phyloP scores from a whole-genome alignment of 208 protist species.

The Angomonas deanei region DNA sequence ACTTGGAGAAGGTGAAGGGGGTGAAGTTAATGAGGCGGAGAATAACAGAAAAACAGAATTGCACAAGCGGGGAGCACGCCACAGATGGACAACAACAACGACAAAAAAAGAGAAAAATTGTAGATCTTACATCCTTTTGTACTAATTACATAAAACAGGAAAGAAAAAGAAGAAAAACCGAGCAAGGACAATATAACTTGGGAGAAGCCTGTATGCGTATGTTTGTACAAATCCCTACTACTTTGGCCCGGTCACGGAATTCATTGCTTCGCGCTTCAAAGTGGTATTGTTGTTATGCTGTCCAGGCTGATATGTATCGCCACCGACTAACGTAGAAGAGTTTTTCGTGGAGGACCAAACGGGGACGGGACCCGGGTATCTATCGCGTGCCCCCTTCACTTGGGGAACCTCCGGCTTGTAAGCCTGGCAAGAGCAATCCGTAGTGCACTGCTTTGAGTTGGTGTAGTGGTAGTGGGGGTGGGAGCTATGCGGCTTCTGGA shows the following conservation, averaged over 20 bases:
- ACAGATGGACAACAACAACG: slow-evolving; percentile 3
- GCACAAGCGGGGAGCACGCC: too few relatives aligned
- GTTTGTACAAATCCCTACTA: slow-evolving; percentile 13
- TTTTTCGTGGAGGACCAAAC: slow-evolving; percentile 83
- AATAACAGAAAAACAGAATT: neutral
- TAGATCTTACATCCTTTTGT: neutral
- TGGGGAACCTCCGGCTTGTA: slow-evolving; percentile 52
- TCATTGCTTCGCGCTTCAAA: slow-evolving; percentile 19
- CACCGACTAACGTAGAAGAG: slow-evolving; percentile 40
- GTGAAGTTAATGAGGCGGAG: neutral
- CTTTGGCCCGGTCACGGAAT: slow-evolving; percentile 23
- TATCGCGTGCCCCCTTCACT: slow-evolving; percentile 56
- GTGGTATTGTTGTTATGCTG: slow-evolving; percentile 35
- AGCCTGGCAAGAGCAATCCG: slow-evolving; percentile 54
- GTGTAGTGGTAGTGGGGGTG: slow-evolving; percentile 76
- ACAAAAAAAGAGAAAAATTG: neutral
- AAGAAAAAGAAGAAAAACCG: slow-evolving; percentile 9
- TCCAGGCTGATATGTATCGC: slow-evolving; percentile 57
- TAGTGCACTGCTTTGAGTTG: slow-evolving; percentile 34
- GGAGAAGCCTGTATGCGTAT: too few relatives aligned
- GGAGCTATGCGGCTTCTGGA: slow-evolving; percentile 78
- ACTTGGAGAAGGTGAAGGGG: neutral
- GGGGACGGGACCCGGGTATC: slow-evolving; percentile 79
- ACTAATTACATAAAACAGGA: neutral
- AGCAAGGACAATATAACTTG: too few relatives aligned